A percentile compares a stretch with the other conserved stretches of the same genome.
These are phyloP conservation scores for Jatropha podagrica DNA, from an alignment of 441 rosid species.

Conservation along the genomic window DNA sequence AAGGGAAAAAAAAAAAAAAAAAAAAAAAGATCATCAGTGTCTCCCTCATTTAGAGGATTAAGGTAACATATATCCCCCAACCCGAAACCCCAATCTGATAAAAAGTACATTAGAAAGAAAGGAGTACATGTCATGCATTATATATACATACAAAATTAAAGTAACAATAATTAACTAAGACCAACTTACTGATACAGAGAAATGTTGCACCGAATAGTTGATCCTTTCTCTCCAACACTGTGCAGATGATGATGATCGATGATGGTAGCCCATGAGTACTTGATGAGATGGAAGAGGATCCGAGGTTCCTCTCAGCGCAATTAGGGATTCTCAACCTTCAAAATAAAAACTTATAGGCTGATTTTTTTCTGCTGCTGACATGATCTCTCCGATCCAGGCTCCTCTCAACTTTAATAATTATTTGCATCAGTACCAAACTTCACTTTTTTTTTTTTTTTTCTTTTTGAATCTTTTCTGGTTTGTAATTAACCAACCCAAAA, in stretches of 20 bases:
- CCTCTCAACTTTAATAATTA: conserved; percentile 36
- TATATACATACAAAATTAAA: conserved; percentile 29
- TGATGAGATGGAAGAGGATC: conserved; percentile 56
- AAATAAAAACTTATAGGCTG: conserved; percentile 42
- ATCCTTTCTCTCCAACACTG: conserved; percentile 24
- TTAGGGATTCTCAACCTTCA: conserved; percentile 23
- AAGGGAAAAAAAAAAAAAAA: not conserved
- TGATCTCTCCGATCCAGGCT: conserved; percentile 77
- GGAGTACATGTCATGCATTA: conserved; percentile 28
- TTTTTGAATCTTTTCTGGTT: not conserved
- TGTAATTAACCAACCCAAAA: not conserved
- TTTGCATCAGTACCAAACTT: conserved; percentile 19
- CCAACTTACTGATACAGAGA: conserved; percentile 32
- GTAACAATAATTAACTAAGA: not conserved
- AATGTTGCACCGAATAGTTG: conserved; percentile 37
- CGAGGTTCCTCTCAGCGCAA: conserved; percentile 88
- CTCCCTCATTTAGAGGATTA: conserved; percentile 34
- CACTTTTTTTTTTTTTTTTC: not conserved
- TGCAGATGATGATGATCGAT: conserved; percentile 16
- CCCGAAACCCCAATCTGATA: conserved; percentile 26
- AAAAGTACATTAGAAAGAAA: conserved; percentile 14
- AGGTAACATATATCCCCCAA: conserved; percentile 29
- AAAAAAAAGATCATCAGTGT: conserved; percentile 24
- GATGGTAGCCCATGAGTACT: conserved; percentile 8
- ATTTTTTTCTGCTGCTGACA: conserved; percentile 59